phyloP scores from a whole-genome alignment of 208 protist species.

The Tritrichomonas foetus region DNA sequence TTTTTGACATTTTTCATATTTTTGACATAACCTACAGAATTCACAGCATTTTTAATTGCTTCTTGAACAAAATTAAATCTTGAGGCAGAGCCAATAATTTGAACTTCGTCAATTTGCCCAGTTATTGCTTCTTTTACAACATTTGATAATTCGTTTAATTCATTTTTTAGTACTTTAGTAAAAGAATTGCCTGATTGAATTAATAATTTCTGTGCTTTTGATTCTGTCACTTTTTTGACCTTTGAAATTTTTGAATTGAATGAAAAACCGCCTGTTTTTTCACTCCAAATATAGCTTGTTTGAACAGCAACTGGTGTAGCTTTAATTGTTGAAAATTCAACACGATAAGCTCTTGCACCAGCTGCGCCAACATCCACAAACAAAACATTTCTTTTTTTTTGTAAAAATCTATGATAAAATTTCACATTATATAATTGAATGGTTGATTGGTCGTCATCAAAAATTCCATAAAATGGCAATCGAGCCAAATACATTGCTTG shows the following conservation, averaged over 20 bases:
- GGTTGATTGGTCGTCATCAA: background rate
- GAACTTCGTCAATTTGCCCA: background rate
- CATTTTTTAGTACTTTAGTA: background rate
- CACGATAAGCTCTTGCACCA: background rate
- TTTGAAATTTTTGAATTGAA: background rate
- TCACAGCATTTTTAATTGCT: too few relatives aligned
- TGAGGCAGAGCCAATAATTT: background rate
- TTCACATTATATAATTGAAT: background rate
- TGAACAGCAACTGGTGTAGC: background rate
- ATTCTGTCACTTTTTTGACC: background rate
- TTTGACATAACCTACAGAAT: background rate
- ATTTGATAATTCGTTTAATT: background rate
- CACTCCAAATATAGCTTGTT: background rate
- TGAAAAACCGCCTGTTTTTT: background rate
- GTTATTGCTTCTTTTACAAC: background rate
- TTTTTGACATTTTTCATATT: background rate
- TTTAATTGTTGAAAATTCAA: background rate
- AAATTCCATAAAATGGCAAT: background rate
- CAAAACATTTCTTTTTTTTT: background rate
- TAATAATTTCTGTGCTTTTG: background rate
- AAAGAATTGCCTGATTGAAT: background rate
- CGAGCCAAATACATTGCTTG: background rate
- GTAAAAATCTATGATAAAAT: background rate
- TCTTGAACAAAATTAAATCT: background rate
- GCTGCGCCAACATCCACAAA: conserved; percentile 11